Conservation (phyloP, 306 rosid genomes). For the Alnus glutinosa region DNA sequence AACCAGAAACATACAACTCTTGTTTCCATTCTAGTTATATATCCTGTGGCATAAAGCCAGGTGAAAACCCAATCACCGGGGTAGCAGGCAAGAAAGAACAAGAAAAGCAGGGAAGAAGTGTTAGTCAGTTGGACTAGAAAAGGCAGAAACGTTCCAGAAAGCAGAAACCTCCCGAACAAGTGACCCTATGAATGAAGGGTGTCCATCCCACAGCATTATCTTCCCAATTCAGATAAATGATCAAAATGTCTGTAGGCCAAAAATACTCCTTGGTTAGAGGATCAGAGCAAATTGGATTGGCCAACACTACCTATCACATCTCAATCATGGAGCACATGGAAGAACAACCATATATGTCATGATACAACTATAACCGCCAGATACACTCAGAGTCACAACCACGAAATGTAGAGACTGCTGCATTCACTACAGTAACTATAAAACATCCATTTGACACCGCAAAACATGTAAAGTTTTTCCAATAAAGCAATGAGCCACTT, state of each 20-base stretch:
- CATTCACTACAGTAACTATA: conserved; percentile 19
- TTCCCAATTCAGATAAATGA: conserved; percentile 24
- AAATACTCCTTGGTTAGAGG: conserved; percentile 15
- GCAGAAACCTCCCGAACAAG: conserved; percentile 12
- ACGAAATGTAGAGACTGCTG: conserved; percentile 32
- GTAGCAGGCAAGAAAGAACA: conserved; percentile 32
- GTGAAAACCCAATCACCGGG: conserved; percentile 27
- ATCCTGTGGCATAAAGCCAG: conserved; percentile 17
- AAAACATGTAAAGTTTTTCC: conserved; percentile 24
- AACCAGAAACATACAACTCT: not conserved
- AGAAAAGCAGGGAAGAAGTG: conserved; percentile 29
- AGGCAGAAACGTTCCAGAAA: conserved; percentile 18
- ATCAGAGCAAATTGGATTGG: conserved; percentile 28
- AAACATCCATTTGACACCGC: conserved; percentile 27
- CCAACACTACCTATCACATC: conserved; percentile 24
- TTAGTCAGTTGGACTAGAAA: conserved; percentile 29
- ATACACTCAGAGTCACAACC: conserved; percentile 11
- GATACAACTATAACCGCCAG: conserved; percentile 31
- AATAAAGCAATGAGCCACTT: conserved; percentile 31
- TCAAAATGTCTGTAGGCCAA: conserved; percentile 25
- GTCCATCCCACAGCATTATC: conserved; percentile 31
- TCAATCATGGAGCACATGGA: conserved; percentile 29
- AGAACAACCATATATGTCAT: conserved; percentile 14
- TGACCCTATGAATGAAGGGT: conserved; percentile 12
- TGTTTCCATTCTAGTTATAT: conserved; percentile 27